phyloP scores from a whole-genome alignment of 2,329 filamentous ascomycete species.

The Metarhizium guizhouense region DNA sequence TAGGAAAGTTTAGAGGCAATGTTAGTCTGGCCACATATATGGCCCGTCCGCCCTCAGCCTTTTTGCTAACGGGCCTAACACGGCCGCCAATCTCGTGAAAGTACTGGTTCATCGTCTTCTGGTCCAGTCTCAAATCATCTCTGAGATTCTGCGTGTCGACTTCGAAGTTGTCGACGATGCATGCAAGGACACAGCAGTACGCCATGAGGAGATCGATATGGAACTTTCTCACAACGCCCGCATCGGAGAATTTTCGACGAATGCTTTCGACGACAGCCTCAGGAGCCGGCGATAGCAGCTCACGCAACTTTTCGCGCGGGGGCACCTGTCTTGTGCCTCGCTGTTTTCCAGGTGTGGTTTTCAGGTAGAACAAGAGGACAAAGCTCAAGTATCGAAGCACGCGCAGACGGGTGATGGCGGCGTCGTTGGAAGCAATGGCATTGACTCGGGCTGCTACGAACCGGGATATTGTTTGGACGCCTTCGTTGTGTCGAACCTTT shows the following conservation, averaged over 20 bases:
- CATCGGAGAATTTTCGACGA: constrained; percentile 58
- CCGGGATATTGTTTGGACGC: constrained; percentile 47
- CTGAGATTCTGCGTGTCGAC: constrained; percentile 62
- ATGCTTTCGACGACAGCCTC: constrained; percentile 57
- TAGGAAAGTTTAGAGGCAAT: constrained; percentile 78
- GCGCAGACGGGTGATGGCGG: constrained; percentile 43
- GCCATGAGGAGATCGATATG: constrained; percentile 64
- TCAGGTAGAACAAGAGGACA: constrained; percentile 44
- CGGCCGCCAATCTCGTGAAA: constrained; percentile 69
- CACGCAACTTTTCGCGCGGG: constrained; percentile 51
- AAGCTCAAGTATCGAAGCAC: constrained; percentile 53
- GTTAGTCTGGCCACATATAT: constrained; percentile 57
- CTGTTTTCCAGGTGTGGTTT: constrained; percentile 35
- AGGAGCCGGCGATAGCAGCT: constrained; percentile 47
- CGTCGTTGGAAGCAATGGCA: constrained; percentile 42
- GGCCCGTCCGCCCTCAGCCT: constrained; percentile 46
- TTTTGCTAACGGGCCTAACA: constrained; percentile 51
- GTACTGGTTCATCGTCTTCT: constrained; percentile 61
- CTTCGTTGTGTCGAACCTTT: constrained; percentile 47
- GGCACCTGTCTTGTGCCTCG: constrained; percentile 44
- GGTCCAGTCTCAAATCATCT: constrained; percentile 63
- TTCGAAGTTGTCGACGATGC: constrained; percentile 65
- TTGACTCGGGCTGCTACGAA: constrained; percentile 58
- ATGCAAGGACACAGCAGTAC: constrained; percentile 61
- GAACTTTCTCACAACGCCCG: constrained; percentile 58